Conservation (phyloP, 2,329 filamentous ascomycete species). For the Xylariaceae sp. region DNA sequence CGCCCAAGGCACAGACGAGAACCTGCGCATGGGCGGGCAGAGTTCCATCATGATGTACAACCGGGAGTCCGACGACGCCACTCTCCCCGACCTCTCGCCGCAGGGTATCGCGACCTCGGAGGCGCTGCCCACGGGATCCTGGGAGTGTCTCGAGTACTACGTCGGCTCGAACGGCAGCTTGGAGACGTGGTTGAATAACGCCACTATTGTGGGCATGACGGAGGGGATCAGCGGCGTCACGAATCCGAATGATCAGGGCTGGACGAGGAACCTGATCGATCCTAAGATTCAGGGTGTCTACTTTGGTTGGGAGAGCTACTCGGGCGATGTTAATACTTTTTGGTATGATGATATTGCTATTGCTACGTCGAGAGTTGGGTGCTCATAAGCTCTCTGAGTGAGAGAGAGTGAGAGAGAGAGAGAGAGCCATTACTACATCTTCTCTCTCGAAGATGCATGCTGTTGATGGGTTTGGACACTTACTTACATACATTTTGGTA, state of each 20-base stretch:
- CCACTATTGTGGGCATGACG: slow-evolving; percentile 49
- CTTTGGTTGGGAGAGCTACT: slow-evolving; percentile 62
- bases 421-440: too few species aligned
- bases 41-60: slow-evolving; percentile 61
- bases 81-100: slow-evolving; percentile 57
- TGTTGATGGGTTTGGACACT: too few species aligned
- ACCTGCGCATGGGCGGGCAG: slow-evolving; percentile 60
- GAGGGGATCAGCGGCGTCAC: slow-evolving; percentile 40
- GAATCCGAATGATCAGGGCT: slow-evolving; percentile 50
- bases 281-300: slow-evolving; percentile 54
- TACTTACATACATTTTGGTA: too few species aligned
- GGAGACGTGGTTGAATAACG: slow-evolving; percentile 57
- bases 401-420: neutral
- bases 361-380: slow-evolving; percentile 46
- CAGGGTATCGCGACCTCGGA: slow-evolving; percentile 53
- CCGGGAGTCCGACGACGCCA: slow-evolving; percentile 59
- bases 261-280: slow-evolving; percentile 46
- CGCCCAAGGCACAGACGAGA: slow-evolving; percentile 51
- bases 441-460: too few species aligned
- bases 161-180: slow-evolving; percentile 54
- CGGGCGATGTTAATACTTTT: slow-evolving; percentile 56
- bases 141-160: slow-evolving; percentile 61
- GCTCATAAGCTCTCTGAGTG: slow-evolving; percentile 19
- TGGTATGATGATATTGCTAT: slow-evolving; percentile 60
- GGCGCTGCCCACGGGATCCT: slow-evolving; percentile 45